Evolutionary conservation across 169 alveolate genomes (phyloP), one percentile per base, ranked within the genome.

Genomic region (Eimeria necatrix): DNA sequence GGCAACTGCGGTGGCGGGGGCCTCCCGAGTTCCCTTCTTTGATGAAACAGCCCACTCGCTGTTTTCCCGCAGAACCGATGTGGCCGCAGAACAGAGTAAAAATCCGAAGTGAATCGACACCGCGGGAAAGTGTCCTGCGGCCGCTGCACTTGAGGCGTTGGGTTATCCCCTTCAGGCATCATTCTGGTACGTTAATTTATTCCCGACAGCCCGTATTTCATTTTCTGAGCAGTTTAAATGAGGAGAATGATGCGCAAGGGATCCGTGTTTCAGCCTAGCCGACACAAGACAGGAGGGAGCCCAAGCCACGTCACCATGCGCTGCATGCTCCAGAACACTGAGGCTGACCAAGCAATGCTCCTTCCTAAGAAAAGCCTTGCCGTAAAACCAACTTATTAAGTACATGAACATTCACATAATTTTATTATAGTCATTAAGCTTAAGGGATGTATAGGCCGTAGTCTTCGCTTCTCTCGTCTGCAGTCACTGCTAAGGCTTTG

Each of bases 121-220:
- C 91, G 49, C 4, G 48, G 16, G 51, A 10, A 56, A 56, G 56
- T 56, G 26, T 83, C 91, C 8, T 83, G 76, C 74, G 26, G 41
- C 18, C 91, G 91, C 51, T 59, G 91, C 52, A 83, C 74, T 41
- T 56, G 78, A 18, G 91, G 91, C 76, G 91, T 20, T 24, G 91
- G 91, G 41, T 83, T 83, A 26, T 59, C 68, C 1, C 91, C 91
- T 83, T 83, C 91, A 0, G 74, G 56, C 16, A 56, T 22, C 91
- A 83, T 83, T 83, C 48, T 26, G 32, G 6, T 41, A 3, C 91
- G 32, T 20, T 20, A 81, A 18, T 78, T 20, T n/a, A 20, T 51
- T 22, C 46, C n/a, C 4, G 3, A 4, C 0, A 4, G 3, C 60
- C 46, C 68, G 4, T 49, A 48, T 20, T 1, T 16, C 4, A 78